Conservation (phyloP, 108 stramenopile genomes). For the Discostella pseudostelligera region DNA sequence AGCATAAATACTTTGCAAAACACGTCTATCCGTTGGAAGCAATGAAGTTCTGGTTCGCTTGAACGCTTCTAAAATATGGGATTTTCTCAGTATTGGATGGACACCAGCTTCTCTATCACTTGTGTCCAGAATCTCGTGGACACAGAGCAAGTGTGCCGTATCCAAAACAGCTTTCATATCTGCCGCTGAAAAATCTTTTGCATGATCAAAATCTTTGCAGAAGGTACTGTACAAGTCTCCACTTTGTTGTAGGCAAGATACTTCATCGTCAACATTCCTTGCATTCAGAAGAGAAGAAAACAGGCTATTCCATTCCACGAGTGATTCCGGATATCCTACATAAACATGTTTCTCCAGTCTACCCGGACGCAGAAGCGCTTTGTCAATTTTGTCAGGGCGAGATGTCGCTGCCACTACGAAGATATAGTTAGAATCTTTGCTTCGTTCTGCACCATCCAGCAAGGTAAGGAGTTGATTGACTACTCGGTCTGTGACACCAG, state of each 20-base stretch:
- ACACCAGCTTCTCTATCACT: background rate
- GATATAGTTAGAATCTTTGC: conserved; percentile 52
- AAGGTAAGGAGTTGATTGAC: conserved; percentile 98
- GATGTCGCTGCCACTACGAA: conserved; percentile 93
- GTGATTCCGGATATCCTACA: conserved; percentile 64
- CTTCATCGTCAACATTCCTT: conserved; percentile 52
- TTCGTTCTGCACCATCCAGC: conserved; percentile 80
- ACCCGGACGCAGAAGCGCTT: conserved; percentile 91
- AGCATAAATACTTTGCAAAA: conserved; percentile 21
- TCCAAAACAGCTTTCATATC: conserved; percentile 79
- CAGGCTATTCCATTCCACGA: conserved; percentile 68
- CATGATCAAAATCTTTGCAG: conserved; percentile 27
- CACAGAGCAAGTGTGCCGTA: conserved; percentile 74
- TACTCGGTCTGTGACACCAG: conserved; percentile 97
- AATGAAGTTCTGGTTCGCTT: conserved; percentile 39
- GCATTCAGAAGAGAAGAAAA: conserved; percentile 48
- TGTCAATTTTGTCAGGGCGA: conserved; percentile 94
- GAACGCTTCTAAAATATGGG: conserved; percentile 37
- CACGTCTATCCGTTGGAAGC: conserved; percentile 18
- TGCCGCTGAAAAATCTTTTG: conserved; percentile 60
- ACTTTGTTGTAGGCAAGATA: conserved; percentile 15
- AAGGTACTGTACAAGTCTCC: conserved; percentile 25
- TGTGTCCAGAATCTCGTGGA: conserved; percentile 52
- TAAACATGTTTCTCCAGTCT: conserved; percentile 92
- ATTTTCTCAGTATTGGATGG: conserved; percentile 20